A percentile compares a stretch with the other conserved stretches of the same genome.
Conservation (phyloP, 1,284 basidiomycete genomes). For the Cutaneotrichosporon cutaneum region DNA sequence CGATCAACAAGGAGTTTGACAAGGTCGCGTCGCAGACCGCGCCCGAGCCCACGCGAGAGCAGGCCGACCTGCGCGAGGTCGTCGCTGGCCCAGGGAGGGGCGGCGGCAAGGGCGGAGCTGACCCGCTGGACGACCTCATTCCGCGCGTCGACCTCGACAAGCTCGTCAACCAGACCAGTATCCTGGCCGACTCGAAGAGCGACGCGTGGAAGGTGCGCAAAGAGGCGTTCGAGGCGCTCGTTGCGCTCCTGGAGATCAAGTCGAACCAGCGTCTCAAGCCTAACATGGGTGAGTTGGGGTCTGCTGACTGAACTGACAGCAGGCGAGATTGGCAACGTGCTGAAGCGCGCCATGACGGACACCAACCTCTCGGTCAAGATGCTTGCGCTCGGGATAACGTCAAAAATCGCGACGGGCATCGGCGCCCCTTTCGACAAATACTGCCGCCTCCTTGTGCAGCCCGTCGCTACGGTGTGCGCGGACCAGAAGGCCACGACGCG, state of each 20-base stretch:
- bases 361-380: constrained; percentile 92
- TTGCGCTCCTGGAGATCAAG: constrained; percentile 80
- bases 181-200: constrained; percentile 77
- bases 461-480: constrained; percentile 80
- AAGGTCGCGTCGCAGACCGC: constrained; percentile 79
- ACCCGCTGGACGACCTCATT: constrained; percentile 88
- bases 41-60: constrained; percentile 76
- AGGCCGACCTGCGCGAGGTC: constrained; percentile 67
- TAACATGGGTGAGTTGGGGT: constrained; percentile 67
- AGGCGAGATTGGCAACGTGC: constrained; percentile 85
- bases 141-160: constrained; percentile 91
- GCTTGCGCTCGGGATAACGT: constrained; percentile 84
- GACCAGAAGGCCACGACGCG: constrained; percentile 92
- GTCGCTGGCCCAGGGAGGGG: constrained; percentile 48
- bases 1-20: constrained; percentile 88
- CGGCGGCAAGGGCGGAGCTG: constrained; percentile 55
- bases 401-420: constrained; percentile 88
- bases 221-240: constrained; percentile 84
- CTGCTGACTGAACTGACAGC: constrained; percentile 8
- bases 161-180: constrained; percentile 77
- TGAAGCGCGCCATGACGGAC: constrained; percentile 86
- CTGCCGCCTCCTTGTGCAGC: constrained; percentile 69
- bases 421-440: constrained; percentile 93
- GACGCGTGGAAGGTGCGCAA: constrained; percentile 98
- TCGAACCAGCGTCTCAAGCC: constrained; percentile 89